Conservation (phyloP, 139 green algal genomes). For the Closterium sp. region DNA sequence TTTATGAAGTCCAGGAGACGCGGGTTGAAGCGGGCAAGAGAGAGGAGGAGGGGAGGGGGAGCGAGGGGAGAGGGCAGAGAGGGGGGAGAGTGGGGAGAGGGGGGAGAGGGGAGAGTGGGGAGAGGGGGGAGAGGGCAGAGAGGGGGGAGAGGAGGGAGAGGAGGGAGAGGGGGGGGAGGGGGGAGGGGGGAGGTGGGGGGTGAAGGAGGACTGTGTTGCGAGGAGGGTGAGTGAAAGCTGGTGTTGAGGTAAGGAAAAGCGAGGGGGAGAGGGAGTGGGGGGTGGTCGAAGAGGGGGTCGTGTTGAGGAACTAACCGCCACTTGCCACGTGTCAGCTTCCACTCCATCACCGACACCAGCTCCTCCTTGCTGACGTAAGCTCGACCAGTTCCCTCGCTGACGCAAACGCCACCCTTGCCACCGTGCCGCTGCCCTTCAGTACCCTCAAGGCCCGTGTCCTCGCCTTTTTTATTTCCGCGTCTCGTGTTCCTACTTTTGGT, state of each 20-base stretch:
- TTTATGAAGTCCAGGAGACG: too few relatives aligned
- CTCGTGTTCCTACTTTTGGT: not conserved
- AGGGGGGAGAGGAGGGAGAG: too few relatives aligned
- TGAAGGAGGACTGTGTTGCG: too few relatives aligned
- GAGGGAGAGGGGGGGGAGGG: too few relatives aligned
- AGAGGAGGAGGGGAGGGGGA: too few relatives aligned
- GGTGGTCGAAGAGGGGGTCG: not conserved
- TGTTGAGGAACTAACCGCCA: not conserved
- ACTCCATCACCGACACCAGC: not conserved
- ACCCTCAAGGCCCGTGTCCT: too few relatives aligned
- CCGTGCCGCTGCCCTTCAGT: not conserved
- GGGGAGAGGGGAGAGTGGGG: too few relatives aligned
- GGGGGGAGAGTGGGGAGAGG: too few relatives aligned
- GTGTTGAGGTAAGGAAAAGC: not conserved
- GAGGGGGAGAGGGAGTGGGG: not conserved
- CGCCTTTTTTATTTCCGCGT: not conserved
- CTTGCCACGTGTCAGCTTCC: not conserved
- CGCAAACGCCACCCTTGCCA: not conserved
- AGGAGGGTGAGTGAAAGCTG: not conserved
- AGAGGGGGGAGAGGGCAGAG: too few relatives aligned
- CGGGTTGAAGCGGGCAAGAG: too few relatives aligned
- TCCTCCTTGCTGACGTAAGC: not conserved
- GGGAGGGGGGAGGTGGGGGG: too few relatives aligned
- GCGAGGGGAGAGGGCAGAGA: too few relatives aligned
- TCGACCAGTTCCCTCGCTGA: not conserved